These are phyloP conservation scores for Grigorovia yakushimaensis DNA, from an alignment of 805 yeast species.

Conservation along the genomic window DNA sequence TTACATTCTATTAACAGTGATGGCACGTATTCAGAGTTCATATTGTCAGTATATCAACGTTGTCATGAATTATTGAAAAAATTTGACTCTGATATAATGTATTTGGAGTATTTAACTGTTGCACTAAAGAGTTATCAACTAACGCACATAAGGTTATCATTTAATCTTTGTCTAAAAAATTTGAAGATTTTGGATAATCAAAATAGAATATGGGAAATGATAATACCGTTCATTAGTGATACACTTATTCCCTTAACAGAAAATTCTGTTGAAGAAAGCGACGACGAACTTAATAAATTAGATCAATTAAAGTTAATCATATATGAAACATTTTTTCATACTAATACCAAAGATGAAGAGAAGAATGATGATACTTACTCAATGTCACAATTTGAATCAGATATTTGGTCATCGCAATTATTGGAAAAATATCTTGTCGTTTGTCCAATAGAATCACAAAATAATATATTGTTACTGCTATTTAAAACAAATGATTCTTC, in stretches of 20 bases:
- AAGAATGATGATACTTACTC: background rate
- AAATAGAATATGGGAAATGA: slow-evolving; percentile 18
- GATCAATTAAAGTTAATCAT: slow-evolving; percentile 10
- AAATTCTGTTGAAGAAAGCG: slow-evolving; percentile 3
- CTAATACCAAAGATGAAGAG: background rate
- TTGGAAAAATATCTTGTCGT: slow-evolving; percentile 17
- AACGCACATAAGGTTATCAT: slow-evolving; percentile 25
- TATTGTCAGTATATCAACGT: slow-evolving; percentile 6
- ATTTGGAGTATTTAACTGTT: slow-evolving; percentile 45
- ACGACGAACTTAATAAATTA: slow-evolving; percentile 4
- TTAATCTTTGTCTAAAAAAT: slow-evolving; percentile 13
- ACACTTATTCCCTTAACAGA: slow-evolving; percentile 11
- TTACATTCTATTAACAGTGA: background rate
- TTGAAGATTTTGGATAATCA: slow-evolving; percentile 11
- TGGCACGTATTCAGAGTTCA: background rate
- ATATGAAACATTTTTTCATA: slow-evolving; percentile 5
- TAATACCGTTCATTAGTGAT: slow-evolving; percentile 14
- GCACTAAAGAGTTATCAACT: slow-evolving; percentile 32
- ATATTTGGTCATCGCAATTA: slow-evolving; percentile 21
- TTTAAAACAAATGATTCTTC: slow-evolving; percentile 14
- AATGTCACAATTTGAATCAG: background rate
- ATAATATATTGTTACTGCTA: slow-evolving; percentile 7
- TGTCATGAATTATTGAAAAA: slow-evolving; percentile 27
- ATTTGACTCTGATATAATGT: slow-evolving; percentile 34
- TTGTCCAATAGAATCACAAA: slow-evolving; percentile 9